Evolutionary conservation across 73 alveolate genomes (phyloP), one percentile per base, ranked within the genome.

Genomic region (Stentor coeruleus): DNA sequence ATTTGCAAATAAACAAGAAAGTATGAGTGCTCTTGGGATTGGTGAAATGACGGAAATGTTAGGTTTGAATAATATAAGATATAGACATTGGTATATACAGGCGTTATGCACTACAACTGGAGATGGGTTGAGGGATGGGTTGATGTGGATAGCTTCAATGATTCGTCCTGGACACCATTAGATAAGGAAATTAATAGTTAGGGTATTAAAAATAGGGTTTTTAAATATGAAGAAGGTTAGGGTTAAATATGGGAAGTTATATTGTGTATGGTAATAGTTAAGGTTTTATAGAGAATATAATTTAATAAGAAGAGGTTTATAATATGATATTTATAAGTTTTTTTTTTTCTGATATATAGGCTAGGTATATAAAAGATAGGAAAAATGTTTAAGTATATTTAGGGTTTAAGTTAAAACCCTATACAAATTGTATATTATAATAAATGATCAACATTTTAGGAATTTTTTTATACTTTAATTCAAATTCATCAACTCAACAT

Each of bases 1-100:
- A 39, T 66, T 93, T 73, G 95, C 93, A n/a, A 93, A 93, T 77
- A 93, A 93, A 85, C 95, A 93, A 85, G 98, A 93, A 82, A 40
- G 91, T 37, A 83, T 82, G 59, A 76, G 66, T 3, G 94, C 94
- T 35, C 39, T 88, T 40, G 3, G 82, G 6, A 87, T 86, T 38
- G 35, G 74, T 39, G 94, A 86, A 79, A 66, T 90, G 36, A 26
- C 39, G 35, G 72, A 59, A 0, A 36, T 26, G 6, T 66, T 85
- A 20, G 73, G 38, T 31, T 28, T 89, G 2, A 33, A 20, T 42
- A 3, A 11, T 66, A 3, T 39, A 6, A 26, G 85, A 31, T 39
- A 77, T 42, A 60, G 82, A 31, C 41, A 66, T 15, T 39, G 81
- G 4, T 42, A 58, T 36, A 59, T 74, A 3, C 77, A 85, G 38